Base-by-base conservation (phyloP, 805 yeast species). In the Kodamaea neixiangensis region DNA sequence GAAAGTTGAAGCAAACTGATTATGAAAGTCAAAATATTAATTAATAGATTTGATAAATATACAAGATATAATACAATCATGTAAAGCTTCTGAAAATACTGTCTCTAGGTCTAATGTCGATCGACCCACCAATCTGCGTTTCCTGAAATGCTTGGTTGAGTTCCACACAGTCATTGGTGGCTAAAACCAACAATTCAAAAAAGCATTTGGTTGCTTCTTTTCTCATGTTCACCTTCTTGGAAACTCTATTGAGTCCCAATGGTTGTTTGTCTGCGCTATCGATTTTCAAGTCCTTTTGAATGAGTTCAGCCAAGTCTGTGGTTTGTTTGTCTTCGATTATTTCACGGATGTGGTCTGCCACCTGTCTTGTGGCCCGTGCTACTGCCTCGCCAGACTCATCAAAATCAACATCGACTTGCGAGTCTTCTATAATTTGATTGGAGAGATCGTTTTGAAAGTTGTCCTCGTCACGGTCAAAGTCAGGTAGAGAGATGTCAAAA, bases 121-220 rank as follows among this genome's bases (percentile, higher is more conserved):
- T 83, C 35, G 78, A 81, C 3, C 85, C 86, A 56, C 84, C 89
- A 17, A 86, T 59, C 9, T 62, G 60, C 13, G 55, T 56, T n/a
- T 48, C 43, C 13, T 54, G 47, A 1, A 56, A 58, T 6, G 76
- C 73, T 69, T 89, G 96, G 34, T 80, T 68, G 39, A 90, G 66
- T 13, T 73, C 71, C 43, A 91, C 71, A 48, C 93, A 85, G 58
- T 86, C 91, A 42, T 82, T 76, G 5, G 94, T 85, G 1, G 96
- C 96, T 51, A 91, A 73, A 3, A 90, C 93, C 58, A 91, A 73
- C 63, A 91, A 65, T 64, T 91, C 96, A 60, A 90, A 91, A 67
- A 91, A 91, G 48, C 88, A 76, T 59, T 82, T 78, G 2, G 89
- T 82, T 17, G 90, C 89, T 58, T 85, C 85, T 56, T 76, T 72